Conservation (phyloP, 768 basidiomycete genomes). For the Serendipita sp. region DNA sequence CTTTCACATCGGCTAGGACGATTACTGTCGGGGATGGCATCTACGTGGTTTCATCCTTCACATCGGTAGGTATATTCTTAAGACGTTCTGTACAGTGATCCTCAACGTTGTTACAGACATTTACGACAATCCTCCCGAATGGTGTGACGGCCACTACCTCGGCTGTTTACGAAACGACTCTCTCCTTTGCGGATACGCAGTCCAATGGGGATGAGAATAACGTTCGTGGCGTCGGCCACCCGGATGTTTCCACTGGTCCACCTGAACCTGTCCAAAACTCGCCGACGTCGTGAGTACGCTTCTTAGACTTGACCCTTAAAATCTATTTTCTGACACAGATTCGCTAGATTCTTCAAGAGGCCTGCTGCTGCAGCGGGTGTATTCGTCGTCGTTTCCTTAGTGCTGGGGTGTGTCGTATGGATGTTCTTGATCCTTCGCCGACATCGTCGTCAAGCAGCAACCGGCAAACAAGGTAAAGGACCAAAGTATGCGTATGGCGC, state of each 20-base stretch:
- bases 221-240: not conserved
- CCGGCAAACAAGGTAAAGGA: not conserved
- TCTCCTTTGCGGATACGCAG: not conserved
- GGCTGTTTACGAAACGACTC: not conserved
- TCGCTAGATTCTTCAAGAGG: not conserved
- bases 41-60: not conserved
- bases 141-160: not conserved
- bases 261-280: not conserved
- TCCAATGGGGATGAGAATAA: not conserved
- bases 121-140: not conserved
- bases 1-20: conserved; percentile 2
- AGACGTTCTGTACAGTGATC: not conserved
- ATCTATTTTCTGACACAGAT: not conserved
- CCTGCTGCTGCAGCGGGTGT: not conserved
- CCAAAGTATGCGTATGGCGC: not conserved
- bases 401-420: not conserved
- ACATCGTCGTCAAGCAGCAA: conserved; percentile 3
- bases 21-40: not conserved
- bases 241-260: not conserved
- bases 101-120: not conserved
- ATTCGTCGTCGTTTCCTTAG: not conserved
- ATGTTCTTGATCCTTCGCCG: not conserved
- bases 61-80: not conserved
- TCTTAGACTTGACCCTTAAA: not conserved
- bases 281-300: not conserved